phyloP scores from a whole-genome alignment of 2,329 filamentous ascomycete species.

The Phyllosticta citrichinensis region DNA sequence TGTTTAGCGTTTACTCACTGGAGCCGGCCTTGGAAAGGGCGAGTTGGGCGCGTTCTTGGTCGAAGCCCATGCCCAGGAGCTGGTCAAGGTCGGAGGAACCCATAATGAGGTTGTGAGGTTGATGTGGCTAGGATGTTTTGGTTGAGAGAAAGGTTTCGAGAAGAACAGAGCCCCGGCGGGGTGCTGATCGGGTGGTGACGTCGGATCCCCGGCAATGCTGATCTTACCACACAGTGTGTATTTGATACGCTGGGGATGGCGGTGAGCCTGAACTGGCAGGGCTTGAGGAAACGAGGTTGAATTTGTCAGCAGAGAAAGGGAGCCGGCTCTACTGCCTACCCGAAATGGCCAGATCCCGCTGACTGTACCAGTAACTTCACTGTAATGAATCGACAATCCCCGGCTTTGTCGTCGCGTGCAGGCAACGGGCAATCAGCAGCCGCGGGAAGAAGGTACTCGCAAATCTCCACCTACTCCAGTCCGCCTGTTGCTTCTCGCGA shows the following conservation, averaged over 20 bases:
- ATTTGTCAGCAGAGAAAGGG: no score
- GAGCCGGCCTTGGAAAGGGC: slow-evolving; percentile 77
- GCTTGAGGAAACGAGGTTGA: no score
- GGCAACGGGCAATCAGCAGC: background rate
- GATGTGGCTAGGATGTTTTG: background rate
- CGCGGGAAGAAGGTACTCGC: background rate
- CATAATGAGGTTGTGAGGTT: slow-evolving; percentile 22
- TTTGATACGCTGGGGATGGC: no score
- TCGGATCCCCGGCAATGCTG: background rate
- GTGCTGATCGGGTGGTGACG: background rate
- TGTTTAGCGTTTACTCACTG: slow-evolving; percentile 44
- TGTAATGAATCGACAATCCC: no score
- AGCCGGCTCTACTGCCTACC: no score
- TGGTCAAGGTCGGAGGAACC: slow-evolving; percentile 46
- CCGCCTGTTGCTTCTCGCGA: background rate
- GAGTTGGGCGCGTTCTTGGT: slow-evolving; percentile 68
- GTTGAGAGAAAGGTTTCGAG: background rate
- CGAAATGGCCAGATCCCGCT: no score
- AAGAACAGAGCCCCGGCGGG: background rate
- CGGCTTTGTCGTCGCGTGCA: background rate
- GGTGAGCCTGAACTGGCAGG: no score
- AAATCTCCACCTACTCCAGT: background rate
- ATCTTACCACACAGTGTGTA: no score
- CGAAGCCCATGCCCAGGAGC: slow-evolving; percentile 66
- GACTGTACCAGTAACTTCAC: no score